Evolutionary conservation across 257 asterid genomes (phyloP).

Genomic region (Solanum chilense): DNA sequence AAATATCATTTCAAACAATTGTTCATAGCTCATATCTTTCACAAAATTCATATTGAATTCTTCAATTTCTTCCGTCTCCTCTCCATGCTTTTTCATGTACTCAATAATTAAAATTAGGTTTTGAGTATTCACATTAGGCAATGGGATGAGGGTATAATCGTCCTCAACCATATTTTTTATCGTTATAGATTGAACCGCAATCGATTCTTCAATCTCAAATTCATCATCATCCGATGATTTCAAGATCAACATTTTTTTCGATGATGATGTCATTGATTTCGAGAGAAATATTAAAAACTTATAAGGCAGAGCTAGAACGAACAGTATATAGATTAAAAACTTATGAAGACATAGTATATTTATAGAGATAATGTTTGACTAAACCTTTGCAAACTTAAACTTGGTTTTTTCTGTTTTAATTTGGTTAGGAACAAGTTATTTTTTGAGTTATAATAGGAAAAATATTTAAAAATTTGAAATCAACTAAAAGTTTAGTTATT

Average conservation of each 20-base stretch:
- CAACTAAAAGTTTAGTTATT: too few species aligned
- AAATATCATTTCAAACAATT: neutral
- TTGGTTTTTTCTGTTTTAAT: neutral
- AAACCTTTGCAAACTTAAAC: neutral
- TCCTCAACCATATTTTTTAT: slow-evolving; percentile 6
- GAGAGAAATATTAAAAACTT: too few species aligned
- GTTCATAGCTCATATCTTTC: too few species aligned
- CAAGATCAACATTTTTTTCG: neutral
- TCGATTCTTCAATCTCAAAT: neutral
- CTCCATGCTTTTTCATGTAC: neutral
- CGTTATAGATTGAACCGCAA: neutral
- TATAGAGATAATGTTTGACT: too few species aligned
- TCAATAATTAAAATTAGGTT: neutral
- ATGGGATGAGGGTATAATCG: neutral
- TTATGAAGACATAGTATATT: neutral
- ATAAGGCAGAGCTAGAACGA: neutral
- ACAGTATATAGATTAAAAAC: too few species aligned
- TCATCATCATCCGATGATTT: neutral
- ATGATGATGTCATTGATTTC: neutral
- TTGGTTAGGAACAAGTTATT: neutral
- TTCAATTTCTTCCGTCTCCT: neutral
- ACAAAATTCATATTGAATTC: neutral
- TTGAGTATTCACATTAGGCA: neutral
- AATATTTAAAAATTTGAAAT: neutral
- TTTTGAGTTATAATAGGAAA: neutral